phyloP scores from a whole-genome alignment of 2,329 filamentous ascomycete species.

The Colletotrichum cordylinicola region DNA sequence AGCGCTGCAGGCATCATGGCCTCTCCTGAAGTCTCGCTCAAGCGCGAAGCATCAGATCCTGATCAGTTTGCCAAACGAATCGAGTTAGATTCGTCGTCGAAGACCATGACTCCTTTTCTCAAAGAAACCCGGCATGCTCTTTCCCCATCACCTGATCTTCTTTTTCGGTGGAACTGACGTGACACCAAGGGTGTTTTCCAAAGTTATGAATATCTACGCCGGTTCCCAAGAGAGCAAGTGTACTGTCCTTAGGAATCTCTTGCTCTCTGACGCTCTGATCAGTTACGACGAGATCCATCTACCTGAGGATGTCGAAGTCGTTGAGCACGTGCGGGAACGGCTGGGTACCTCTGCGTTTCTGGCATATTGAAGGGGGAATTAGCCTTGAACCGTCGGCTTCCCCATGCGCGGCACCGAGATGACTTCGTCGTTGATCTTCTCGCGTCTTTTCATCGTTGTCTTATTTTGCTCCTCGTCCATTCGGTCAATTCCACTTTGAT shows the following conservation, averaged over 20 bases:
- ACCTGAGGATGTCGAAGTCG: neutral
- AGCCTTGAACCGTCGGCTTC: neutral
- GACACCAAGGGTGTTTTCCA: neutral
- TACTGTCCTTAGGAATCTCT: rapidly evolving
- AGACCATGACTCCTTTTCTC: neutral
- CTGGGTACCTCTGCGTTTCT: neutral
- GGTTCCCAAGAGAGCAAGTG: neutral
- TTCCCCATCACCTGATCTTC: neutral
- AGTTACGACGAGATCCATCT: neutral
- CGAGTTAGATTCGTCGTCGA: neutral
- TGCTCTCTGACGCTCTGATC: neutral
- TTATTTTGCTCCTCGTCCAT: neutral
- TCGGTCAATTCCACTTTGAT: neutral
- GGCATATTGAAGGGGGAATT: neutral
- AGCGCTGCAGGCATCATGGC: neutral
- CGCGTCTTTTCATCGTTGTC: neutral
- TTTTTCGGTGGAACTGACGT: neutral
- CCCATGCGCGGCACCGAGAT: neutral
- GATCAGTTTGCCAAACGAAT: neutral
- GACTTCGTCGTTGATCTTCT: neutral
- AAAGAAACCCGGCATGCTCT: neutral
- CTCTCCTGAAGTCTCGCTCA: neutral
- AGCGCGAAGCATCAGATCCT: neutral
- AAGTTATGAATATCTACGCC: neutral
- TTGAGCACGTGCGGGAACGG: neutral